Conservation (phyloP, 2,329 filamentous ascomycete species). For the Colletotrichum filicis region DNA sequence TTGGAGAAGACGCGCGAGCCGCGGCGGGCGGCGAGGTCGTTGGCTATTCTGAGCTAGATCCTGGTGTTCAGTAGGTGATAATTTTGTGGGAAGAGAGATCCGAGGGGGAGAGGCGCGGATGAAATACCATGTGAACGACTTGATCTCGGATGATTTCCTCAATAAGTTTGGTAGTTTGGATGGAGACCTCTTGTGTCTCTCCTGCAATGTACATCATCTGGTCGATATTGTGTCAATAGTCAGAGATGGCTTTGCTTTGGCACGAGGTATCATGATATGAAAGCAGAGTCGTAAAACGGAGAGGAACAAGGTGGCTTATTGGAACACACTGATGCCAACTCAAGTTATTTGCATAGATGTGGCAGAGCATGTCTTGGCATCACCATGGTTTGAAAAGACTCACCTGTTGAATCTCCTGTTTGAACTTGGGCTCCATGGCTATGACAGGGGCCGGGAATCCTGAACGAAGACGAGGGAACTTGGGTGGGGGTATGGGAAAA, state of each 20-base stretch:
- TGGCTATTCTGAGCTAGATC: slow-evolving; percentile 33
- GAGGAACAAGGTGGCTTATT: no score
- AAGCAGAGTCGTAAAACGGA: no score
- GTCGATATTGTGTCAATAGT: neutral
- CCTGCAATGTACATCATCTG: slow-evolving; percentile 41
- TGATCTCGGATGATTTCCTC: slow-evolving; percentile 38
- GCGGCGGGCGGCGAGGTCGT: slow-evolving; percentile 37
- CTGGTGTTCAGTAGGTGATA: no score
- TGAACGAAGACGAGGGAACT: neutral
- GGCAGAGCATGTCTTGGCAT: no score
- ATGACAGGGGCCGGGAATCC: neutral
- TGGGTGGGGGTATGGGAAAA: neutral
- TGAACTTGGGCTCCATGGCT: slow-evolving; percentile 13
- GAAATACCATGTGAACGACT: slow-evolving; percentile 30
- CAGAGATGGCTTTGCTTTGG: no score
- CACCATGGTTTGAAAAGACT: neutral
- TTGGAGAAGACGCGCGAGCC: slow-evolving; percentile 37
- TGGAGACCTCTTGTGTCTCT: slow-evolving; percentile 33
- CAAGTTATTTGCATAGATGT: no score
- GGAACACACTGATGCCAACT: no score
- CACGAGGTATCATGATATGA: no score
- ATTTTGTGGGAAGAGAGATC: no score
- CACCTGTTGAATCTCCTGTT: slow-evolving; percentile 32
- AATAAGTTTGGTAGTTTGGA: slow-evolving; percentile 35
- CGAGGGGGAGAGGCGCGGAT: no score